These are phyloP conservation scores for Sugiyamaella neomexicana DNA, from an alignment of 1,139 yeast species.

Conservation along the genomic window DNA sequence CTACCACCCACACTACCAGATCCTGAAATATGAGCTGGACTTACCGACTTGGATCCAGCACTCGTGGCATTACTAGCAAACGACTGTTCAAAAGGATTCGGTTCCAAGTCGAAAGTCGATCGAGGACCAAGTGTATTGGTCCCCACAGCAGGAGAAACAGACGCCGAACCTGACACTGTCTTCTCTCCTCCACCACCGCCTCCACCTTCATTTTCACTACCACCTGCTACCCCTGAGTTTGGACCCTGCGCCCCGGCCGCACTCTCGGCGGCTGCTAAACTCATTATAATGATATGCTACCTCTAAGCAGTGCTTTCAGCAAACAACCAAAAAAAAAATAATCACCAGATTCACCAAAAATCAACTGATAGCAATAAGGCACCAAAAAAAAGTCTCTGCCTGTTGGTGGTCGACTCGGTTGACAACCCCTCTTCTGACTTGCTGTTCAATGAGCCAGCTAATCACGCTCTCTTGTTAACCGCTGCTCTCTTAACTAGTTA, in stretches of 20 bases:
- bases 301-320: too few species aligned
- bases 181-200: not conserved
- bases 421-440: too few species aligned
- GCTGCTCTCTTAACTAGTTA: not conserved
- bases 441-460: not conserved
- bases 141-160: slow-evolving; percentile 2
- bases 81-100: slow-evolving; percentile 93
- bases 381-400: not conserved
- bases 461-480: not conserved
- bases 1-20: not conserved
- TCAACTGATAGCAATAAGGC: not conserved
- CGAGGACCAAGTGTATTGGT: not conserved
- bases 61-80: slow-evolving; percentile 61
- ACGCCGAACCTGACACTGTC: not conserved
- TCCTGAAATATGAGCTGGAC: slow-evolving; percentile 20
- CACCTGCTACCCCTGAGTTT: not conserved
- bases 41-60: slow-evolving; percentile 14
- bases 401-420: not conserved
- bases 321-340: too few species aligned
- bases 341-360: not conserved
- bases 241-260: not conserved
- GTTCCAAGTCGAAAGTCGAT: slow-evolving; percentile 69
- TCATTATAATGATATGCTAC: slow-evolving; percentile 7
- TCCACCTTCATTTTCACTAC: not conserved
- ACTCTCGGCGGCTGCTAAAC: slow-evolving; percentile 2